phyloP scores from a whole-genome alignment of 78 protist species.

The slime mould (Dictyostelium discoideum) region dicty_2.7 NC_007090.3:3165501-3166000 shows the following conservation, averaged over 20 bases:
- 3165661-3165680: slow-evolving; percentile 4
- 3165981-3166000: background rate
- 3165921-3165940: slow-evolving; percentile 20
- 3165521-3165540: slow-evolving; percentile 71
- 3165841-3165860: background rate
- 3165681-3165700: background rate
- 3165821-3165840: slow-evolving; percentile 6
- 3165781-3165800: background rate
- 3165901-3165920: background rate
- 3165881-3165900: background rate
- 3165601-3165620: background rate
- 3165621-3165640: background rate
- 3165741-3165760: background rate
- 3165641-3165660: background rate
- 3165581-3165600: slow-evolving; percentile 52
- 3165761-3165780: background rate
- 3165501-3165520: slow-evolving; percentile 86
- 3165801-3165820: background rate
- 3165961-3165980: background rate
- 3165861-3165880: slow-evolving; percentile 23
- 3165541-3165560: slow-evolving; percentile 79
- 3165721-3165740: no score
- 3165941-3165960: slow-evolving; percentile 12
- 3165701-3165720: background rate
- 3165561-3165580: slow-evolving; percentile 46